Conservation (phyloP, 352 stramenopile genomes). For the Aphanomyces astaci region DNA sequence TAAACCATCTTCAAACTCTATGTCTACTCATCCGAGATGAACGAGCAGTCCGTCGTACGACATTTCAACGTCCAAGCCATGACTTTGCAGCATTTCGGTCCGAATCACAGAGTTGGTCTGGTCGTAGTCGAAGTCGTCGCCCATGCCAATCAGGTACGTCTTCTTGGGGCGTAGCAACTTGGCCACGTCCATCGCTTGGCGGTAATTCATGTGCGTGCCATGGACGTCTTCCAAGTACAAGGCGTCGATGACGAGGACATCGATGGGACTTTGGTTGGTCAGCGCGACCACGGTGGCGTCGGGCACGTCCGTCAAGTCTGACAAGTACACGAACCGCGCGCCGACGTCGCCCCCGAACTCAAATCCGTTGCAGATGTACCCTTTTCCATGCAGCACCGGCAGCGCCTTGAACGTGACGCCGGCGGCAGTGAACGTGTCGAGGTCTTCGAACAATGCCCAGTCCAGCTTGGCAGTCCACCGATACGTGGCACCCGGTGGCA, state of each 20-base stretch:
- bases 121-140: slow-evolving; percentile 76
- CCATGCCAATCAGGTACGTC: slow-evolving; percentile 82
- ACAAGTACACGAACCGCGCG: slow-evolving; percentile 78
- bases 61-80: slow-evolving; percentile 70
- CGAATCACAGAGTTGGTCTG: slow-evolving; percentile 38
- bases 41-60: slow-evolving; percentile 60
- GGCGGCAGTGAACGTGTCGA: slow-evolving; percentile 40
- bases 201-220: slow-evolving; percentile 77
- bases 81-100: slow-evolving; percentile 33
- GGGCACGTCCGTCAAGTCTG: slow-evolving; percentile 76
- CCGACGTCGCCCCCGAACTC: slow-evolving; percentile 67
- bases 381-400: slow-evolving; percentile 70
- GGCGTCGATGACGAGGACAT: slow-evolving; percentile 77
- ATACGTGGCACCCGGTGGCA: not conserved
- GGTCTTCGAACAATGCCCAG: slow-evolving; percentile 49
- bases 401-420: slow-evolving; percentile 54
- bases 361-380: slow-evolving; percentile 71
- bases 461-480: slow-evolving; percentile 70
- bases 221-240: slow-evolving; percentile 70
- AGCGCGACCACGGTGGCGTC: slow-evolving; percentile 42
- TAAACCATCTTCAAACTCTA: no score
- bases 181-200: slow-evolving; percentile 59
- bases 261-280: slow-evolving; percentile 39
- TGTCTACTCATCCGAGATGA: not conserved
- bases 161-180: slow-evolving; percentile 53